Conservation (phyloP, 2,329 filamentous ascomycete genomes). For the Dothiorella sarmentorum region DNA sequence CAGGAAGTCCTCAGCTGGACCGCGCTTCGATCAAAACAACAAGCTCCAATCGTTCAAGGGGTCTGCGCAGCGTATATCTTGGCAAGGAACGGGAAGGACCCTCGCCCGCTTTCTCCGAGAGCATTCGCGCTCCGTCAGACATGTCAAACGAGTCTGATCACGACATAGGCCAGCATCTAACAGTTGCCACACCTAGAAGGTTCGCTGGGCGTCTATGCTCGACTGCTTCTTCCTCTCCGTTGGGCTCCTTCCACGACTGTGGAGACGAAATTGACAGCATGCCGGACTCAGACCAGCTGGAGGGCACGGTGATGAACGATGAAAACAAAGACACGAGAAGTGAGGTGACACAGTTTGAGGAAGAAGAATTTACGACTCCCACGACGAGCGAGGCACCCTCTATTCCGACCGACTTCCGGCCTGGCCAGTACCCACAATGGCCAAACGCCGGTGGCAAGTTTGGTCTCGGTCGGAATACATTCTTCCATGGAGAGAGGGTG, state of each 20-base stretch:
- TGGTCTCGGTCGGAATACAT: neutral
- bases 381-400: neutral
- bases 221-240: neutral
- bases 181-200: neutral
- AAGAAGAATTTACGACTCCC: neutral
- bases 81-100: neutral
- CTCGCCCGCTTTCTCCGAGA: neutral
- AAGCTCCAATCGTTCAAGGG: neutral
- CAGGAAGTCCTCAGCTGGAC: neutral
- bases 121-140: neutral
- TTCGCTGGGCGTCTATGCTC: neutral
- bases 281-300: neutral
- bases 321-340: constrained; percentile 1
- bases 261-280: neutral
- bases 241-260: neutral
- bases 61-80: constrained; percentile 2
- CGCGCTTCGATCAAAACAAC: constrained; percentile 1
- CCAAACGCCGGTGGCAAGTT: constrained; percentile 1
- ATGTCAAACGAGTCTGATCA: neutral
- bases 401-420: constrained; percentile 6
- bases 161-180: neutral
- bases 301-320: neutral
- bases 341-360: neutral
- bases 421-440: constrained; percentile 15
- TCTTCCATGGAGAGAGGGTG: constrained; percentile 14